Percentiles rank a stretch among this genome's conserved stretches.
phyloP scores from a whole-genome alignment of 2,329 filamentous ascomycete species.

The Sphaerulina populicola region DNA sequence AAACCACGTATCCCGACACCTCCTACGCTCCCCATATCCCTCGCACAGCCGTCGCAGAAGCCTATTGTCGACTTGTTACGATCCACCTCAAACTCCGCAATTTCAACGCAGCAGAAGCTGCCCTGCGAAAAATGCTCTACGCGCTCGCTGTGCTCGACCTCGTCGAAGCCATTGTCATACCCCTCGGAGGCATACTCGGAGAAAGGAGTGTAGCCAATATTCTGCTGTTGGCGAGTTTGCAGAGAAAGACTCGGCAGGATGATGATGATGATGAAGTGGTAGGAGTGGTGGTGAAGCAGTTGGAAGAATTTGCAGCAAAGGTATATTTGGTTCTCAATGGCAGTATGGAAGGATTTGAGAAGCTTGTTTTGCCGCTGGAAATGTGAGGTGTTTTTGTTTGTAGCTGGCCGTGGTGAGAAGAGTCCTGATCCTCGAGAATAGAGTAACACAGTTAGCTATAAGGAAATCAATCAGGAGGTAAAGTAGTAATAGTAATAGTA shows the following conservation, averaged over 20 bases:
- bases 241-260: neutral
- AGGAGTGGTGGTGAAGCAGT: neutral
- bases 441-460: too few relatives aligned
- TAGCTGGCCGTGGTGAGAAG: too few relatives aligned
- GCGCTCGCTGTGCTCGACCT: neutral
- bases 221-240: slow-evolving; percentile 4
- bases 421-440: too few relatives aligned
- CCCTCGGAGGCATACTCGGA: neutral
- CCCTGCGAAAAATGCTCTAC: slow-evolving; percentile 2
- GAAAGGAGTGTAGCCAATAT: slow-evolving; percentile 5
- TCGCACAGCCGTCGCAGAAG: slow-evolving; percentile 5
- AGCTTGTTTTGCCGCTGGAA: neutral
- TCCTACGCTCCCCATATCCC: neutral
- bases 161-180: neutral
- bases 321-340: slow-evolving; percentile 10
- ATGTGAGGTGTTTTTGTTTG: neutral
- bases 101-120: slow-evolving; percentile 3
- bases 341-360: slow-evolving; percentile 8
- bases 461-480: too few relatives aligned
- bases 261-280: neutral
- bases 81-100: slow-evolving; percentile 4
- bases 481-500: too few relatives aligned
- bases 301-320: slow-evolving; percentile 6
- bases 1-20: neutral
- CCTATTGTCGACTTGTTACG: slow-evolving; percentile 5